Evolutionary conservation across 495 filamentous ascomycete species (phyloP), one percentile per base, ranked within the genome.

Genomic region (Sphaerosporella brunnea): DNA sequence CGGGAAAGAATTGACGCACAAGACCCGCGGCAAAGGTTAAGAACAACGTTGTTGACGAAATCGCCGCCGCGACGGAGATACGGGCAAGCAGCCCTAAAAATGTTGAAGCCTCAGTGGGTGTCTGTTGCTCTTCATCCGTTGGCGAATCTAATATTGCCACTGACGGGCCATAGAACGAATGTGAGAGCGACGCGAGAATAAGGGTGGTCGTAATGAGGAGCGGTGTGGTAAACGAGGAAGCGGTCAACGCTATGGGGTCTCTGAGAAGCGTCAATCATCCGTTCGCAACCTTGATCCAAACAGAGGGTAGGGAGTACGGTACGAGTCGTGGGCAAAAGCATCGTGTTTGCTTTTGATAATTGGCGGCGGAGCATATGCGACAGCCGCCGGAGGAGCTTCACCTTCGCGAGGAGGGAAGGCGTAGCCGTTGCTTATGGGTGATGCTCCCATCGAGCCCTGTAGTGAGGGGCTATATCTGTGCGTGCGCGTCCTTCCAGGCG

Each of bases 41-140:
- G 23, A 58, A 38, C n/a, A 59, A 39, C 23, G 56, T 49, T n/a
- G 51, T 55, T 16, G 54, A 45, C 1, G 51, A 36, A 13, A 58
- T 47, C 9, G 55, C 51, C 20, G 56, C 46, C 0, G 54, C 54
- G 4, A 46, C 44, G 21, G 37, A 45, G 8, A 50, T 4, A 5
- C 23, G 45, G 10, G n/a, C 20, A 11, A 39, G n/a, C 39, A 39
- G 23, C 1, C 20, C 34, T 20, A 9, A 19, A 13, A 36, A 15
- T n/a, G 35, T 10, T 16, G 34, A 16, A 30, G 45, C 32, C 13
- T 37, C 18, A 10, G 20, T 34, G 9, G 23, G 23, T 34, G 28
- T 9, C 28, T 46, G 43, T 23, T 18, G 15, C 9, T 8, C 18
- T 18, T 23, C 44, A n/a, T 34, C 44, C 9, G 24, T 34, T n/a